A percentile compares a stretch with the other conserved stretches of the same genome.
Conservation (phyloP, 2,329 filamentous ascomycete genomes). For the Ciborinia camelliae region DNA sequence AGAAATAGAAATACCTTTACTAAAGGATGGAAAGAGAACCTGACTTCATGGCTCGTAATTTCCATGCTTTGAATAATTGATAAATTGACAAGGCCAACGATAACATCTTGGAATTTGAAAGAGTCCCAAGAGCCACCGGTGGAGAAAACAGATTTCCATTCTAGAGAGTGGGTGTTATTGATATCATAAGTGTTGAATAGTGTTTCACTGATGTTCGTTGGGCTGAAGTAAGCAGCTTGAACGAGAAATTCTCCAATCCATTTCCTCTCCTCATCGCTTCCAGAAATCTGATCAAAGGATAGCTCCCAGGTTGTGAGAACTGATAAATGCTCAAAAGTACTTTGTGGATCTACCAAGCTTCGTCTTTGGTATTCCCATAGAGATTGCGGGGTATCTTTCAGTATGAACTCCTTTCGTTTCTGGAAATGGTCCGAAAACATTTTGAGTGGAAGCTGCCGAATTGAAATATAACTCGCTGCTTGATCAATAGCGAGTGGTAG, state of each 20-base stretch:
- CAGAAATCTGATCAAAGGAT: slow-evolving; percentile 28
- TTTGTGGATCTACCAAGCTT: not conserved
- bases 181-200: not conserved
- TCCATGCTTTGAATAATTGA: slow-evolving; percentile 27
- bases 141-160: slow-evolving; percentile 7
- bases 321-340: slow-evolving; percentile 9
- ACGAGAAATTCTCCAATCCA: slow-evolving; percentile 23
- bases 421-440: slow-evolving; percentile 24
- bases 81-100: slow-evolving; percentile 24
- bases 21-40: slow-evolving; percentile 30
- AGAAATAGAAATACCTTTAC: slow-evolving; percentile 23
- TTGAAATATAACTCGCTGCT: slow-evolving; percentile 28
- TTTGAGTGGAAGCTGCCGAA: slow-evolving; percentile 18
- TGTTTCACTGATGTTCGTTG: slow-evolving; percentile 13
- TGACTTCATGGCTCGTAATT: slow-evolving; percentile 3
- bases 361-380: slow-evolving; percentile 20
- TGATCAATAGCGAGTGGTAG: slow-evolving; percentile 32
- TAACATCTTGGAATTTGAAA: slow-evolving; percentile 23
- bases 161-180: not conserved
- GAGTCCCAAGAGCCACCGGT: slow-evolving; percentile 25
- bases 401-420: slow-evolving; percentile 18
- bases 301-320: slow-evolving; percentile 31
- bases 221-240: slow-evolving; percentile 29
- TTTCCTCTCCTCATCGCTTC: slow-evolving; percentile 8
- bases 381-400: slow-evolving; percentile 20